Conservation (phyloP, 164 flowering plant genomes). For the Piper betle region DNA sequence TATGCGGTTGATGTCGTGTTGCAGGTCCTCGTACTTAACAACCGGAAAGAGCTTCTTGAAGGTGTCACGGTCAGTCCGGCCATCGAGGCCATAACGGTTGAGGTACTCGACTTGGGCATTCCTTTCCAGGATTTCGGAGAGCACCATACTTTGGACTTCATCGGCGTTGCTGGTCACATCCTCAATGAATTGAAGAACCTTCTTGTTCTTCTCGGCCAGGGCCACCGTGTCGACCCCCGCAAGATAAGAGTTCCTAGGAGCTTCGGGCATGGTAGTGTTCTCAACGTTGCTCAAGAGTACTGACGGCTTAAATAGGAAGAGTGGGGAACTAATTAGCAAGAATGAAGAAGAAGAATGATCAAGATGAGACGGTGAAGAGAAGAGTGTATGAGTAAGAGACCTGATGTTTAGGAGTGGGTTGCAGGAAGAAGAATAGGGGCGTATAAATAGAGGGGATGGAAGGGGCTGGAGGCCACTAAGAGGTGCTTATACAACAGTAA, state of each 20-base stretch:
- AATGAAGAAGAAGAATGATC: constrained; percentile 4
- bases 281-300: not conserved
- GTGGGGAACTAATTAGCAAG: constrained; percentile 4
- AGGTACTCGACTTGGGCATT: constrained; percentile 73
- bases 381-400: constrained; percentile 2
- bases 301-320: not conserved
- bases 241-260: constrained; percentile 26
- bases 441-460: not conserved
- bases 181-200: constrained; percentile 59
- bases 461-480: not conserved
- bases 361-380: constrained; percentile 1
- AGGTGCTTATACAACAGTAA: not conserved
- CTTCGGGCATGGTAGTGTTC: constrained; percentile 60
- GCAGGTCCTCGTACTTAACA: constrained; percentile 57
- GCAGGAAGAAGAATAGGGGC: not conserved
- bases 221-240: not conserved
- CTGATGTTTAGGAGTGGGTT: constrained; percentile 11
- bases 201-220: constrained; percentile 34
- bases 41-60: constrained; percentile 75
- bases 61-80: constrained; percentile 49
- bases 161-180: constrained; percentile 63
- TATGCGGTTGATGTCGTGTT: constrained; percentile 54
- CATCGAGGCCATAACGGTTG: constrained; percentile 41
- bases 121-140: constrained; percentile 52
- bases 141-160: constrained; percentile 42